A percentile compares a stretch with the other conserved stretches of the same genome.
Conservation (phyloP, 2,329 filamentous ascomycete genomes). For the Rutstroemia sydowiana region DNA sequence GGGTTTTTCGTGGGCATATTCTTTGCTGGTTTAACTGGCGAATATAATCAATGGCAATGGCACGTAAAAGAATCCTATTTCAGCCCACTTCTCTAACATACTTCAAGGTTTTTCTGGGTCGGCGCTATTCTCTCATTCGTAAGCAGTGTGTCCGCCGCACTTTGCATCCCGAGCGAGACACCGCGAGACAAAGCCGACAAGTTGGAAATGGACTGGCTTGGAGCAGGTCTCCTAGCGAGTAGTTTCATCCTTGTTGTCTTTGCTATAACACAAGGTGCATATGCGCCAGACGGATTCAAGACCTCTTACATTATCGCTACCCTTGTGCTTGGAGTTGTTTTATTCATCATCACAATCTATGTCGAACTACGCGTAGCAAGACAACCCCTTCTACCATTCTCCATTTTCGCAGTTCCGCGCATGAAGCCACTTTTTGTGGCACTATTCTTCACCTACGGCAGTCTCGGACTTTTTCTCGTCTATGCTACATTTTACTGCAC, state of each 20-base stretch:
- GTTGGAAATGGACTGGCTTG: slow-evolving; percentile 62
- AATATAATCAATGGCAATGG: slow-evolving; percentile 55
- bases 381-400: slow-evolving; percentile 59
- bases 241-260: slow-evolving; percentile 64
- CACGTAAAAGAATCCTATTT: slow-evolving; percentile 32
- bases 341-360: slow-evolving; percentile 54
- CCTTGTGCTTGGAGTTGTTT: slow-evolving; percentile 51
- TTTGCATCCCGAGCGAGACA: slow-evolving; percentile 43
- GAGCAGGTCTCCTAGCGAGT: slow-evolving; percentile 49
- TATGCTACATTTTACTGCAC: slow-evolving; percentile 60
- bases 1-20: slow-evolving; percentile 52
- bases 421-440: slow-evolving; percentile 56
- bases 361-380: slow-evolving; percentile 64
- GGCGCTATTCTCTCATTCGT: slow-evolving; percentile 45
- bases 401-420: slow-evolving; percentile 59
- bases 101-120: slow-evolving; percentile 46
- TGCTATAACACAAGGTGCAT: slow-evolving; percentile 62
- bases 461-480: slow-evolving; percentile 58
- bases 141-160: slow-evolving; percentile 38
- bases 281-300: slow-evolving; percentile 59
- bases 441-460: slow-evolving; percentile 59
- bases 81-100: background rate
- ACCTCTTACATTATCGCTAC: slow-evolving; percentile 63
- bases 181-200: slow-evolving; percentile 25
- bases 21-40: slow-evolving; percentile 52